Evolutionary conservation across 1,284 basidiomycete genomes (phyloP).

Genomic region (Ceratobasidium sp.): DNA sequence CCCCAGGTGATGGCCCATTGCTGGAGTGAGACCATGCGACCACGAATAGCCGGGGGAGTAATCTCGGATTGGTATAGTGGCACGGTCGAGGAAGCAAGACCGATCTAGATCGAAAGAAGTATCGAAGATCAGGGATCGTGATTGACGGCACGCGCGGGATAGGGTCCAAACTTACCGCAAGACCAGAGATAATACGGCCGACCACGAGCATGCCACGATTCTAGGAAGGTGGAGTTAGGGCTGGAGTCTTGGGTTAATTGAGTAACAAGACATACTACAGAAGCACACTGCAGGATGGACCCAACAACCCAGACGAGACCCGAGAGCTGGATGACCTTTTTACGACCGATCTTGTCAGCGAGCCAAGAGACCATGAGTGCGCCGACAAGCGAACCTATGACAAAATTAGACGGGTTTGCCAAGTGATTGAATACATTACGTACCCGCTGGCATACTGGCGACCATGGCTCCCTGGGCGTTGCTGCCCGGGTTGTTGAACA

Average conservation of each 20-base stretch:
- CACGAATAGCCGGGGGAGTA: slow-evolving; percentile 66
- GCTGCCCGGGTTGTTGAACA: slow-evolving; percentile 48
- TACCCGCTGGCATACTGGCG: slow-evolving; percentile 62
- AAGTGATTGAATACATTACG: not conserved
- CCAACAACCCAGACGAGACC: slow-evolving; percentile 77
- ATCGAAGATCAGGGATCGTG: slow-evolving; percentile 8
- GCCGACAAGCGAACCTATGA: slow-evolving; percentile 42
- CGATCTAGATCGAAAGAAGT: slow-evolving; percentile 52
- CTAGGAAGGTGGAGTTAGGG: slow-evolving; percentile 47
- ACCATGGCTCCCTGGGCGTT: slow-evolving; percentile 75
- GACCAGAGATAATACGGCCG: slow-evolving; percentile 69
- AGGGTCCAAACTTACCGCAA: slow-evolving; percentile 51
- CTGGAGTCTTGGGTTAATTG: not conserved
- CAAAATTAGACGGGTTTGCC: not conserved
- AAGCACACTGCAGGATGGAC: slow-evolving; percentile 69
- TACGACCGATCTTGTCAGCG: slow-evolving; percentile 71
- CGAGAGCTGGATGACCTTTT: slow-evolving; percentile 66
- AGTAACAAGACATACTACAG: slow-evolving; percentile 44
- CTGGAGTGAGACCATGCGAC: slow-evolving; percentile 76
- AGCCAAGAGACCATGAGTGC: slow-evolving; percentile 54
- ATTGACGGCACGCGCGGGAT: slow-evolving; percentile 9
- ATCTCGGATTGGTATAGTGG: slow-evolving; percentile 79
- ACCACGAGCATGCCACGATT: slow-evolving; percentile 72
- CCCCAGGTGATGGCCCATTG: slow-evolving; percentile 61
- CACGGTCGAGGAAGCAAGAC: slow-evolving; percentile 65